phyloP scores from a whole-genome alignment of 2,329 filamentous ascomycete species.

The Fusarium newnesense region DNA sequence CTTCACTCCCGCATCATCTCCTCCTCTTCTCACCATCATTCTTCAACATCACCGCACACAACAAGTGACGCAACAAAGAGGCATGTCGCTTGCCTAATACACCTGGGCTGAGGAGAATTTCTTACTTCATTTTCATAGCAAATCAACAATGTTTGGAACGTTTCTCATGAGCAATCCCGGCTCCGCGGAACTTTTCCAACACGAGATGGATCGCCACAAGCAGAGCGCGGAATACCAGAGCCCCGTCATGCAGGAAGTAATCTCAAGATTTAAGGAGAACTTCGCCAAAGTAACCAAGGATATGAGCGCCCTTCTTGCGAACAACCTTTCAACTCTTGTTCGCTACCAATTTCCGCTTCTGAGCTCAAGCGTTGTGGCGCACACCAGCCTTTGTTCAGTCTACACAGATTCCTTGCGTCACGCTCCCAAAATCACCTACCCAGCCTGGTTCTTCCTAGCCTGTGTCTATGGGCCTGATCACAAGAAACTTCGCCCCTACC shows the following conservation, averaged over 20 bases:
- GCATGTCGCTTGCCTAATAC: neutral
- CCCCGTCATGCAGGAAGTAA: neutral
- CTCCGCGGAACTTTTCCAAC: fast-evolving
- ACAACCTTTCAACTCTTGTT: neutral
- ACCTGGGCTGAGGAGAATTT: neutral
- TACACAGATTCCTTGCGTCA: neutral
- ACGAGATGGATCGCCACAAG: fast-evolving
- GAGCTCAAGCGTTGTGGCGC: fast-evolving
- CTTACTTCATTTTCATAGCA: neutral
- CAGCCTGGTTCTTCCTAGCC: neutral
- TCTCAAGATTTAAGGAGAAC: fast-evolving
- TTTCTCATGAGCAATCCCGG: neutral
- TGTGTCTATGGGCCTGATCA: neutral
- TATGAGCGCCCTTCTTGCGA: neutral
- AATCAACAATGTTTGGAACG: fast-evolving
- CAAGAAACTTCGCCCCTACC: neutral
- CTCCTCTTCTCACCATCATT: neutral
- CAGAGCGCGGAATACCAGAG: fast-evolving
- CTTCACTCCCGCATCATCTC: neutral
- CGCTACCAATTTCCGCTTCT: too few species aligned
- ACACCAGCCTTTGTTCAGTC: neutral
- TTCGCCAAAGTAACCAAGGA: neutral
- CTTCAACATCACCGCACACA: neutral
- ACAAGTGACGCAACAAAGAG: neutral
- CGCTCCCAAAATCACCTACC: neutral